Percentiles rank a stretch among this genome's conserved stretches.
phyloP scores from a whole-genome alignment of 179 eudicot species.

The Corrigiola litoralis region DNA sequence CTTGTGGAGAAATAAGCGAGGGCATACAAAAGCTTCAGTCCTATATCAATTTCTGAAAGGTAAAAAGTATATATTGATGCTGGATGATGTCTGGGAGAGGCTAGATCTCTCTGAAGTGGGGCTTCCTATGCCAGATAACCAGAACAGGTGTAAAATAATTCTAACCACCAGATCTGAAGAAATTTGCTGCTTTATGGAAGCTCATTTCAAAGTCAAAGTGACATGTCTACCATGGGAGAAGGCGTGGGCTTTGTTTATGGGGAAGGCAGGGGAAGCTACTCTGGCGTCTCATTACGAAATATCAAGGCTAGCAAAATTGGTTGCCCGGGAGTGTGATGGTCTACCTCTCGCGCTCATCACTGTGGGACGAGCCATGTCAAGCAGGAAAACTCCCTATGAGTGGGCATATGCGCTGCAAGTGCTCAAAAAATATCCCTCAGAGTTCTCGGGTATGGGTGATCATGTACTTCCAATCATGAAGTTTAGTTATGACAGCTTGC shows the following conservation, averaged over 20 bases:
- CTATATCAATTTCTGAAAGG: slow-evolving; percentile 1
- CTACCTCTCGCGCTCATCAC: slow-evolving; percentile 17
- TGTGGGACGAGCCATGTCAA: slow-evolving; percentile 16
- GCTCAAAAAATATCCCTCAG: slow-evolving; percentile 11
- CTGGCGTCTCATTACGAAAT: slow-evolving; percentile 7
- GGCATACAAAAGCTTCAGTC: background rate
- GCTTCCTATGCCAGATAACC: slow-evolving; percentile 5
- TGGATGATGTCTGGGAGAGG: slow-evolving; percentile 22
- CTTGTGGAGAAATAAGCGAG: background rate
- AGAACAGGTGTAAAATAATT: slow-evolving; percentile 9
- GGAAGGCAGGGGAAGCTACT: slow-evolving; percentile 11
- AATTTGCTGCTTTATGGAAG: slow-evolving; percentile 24
- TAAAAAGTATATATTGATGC: slow-evolving; percentile 5
- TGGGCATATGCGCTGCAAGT: slow-evolving; percentile 9
- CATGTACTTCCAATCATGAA: slow-evolving; percentile 13
- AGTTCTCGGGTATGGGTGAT: slow-evolving; percentile 20
- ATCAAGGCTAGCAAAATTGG: background rate
- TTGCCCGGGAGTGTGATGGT: slow-evolving; percentile 23
- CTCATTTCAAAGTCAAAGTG: slow-evolving; percentile 13
- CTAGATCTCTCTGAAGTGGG: slow-evolving; percentile 17
- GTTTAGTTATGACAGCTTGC: slow-evolving; percentile 18
- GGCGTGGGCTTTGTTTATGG: slow-evolving; percentile 16
- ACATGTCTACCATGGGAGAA: slow-evolving; percentile 5
- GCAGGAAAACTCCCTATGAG: slow-evolving; percentile 1
- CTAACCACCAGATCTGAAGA: slow-evolving; percentile 18